Evolutionary conservation across 495 filamentous ascomycete genomes (phyloP).

Genomic region (Symbiotaphrina buchneri): DNA sequence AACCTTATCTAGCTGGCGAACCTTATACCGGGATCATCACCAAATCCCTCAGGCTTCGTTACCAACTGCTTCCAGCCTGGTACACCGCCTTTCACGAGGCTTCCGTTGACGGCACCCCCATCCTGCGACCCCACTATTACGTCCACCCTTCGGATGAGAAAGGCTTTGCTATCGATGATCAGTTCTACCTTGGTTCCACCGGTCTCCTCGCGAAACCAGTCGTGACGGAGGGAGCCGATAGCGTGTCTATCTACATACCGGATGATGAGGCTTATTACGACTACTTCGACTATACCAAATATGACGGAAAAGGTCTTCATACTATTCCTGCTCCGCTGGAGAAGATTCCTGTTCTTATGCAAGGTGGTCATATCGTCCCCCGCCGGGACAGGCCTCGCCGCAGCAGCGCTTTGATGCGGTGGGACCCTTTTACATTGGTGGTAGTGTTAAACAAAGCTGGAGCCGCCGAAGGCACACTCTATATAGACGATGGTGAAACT

Average conservation of each 20-base stretch:
- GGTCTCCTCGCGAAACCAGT: slow-evolving; percentile 82
- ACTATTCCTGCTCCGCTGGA: slow-evolving; percentile 58
- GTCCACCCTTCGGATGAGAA: slow-evolving; percentile 70
- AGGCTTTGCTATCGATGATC: slow-evolving; percentile 75
- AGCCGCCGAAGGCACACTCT: slow-evolving; percentile 60
- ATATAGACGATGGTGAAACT: slow-evolving; percentile 84
- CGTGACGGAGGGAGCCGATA: slow-evolving; percentile 44
- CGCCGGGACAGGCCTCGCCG: slow-evolving; percentile 72
- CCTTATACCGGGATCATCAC: slow-evolving; percentile 74
- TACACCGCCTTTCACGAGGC: slow-evolving; percentile 93
- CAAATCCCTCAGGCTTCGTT: slow-evolving; percentile 68
- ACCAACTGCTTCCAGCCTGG: slow-evolving; percentile 80
- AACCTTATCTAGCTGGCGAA: slow-evolving; percentile 74
- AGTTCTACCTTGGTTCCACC: slow-evolving; percentile 72
- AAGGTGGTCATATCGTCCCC: slow-evolving; percentile 76
- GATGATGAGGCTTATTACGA: slow-evolving; percentile 80
- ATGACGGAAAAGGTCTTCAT: slow-evolving; percentile 38
- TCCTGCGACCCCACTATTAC: slow-evolving; percentile 80
- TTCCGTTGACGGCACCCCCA: slow-evolving; percentile 57
- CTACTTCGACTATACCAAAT: slow-evolving; percentile 66
- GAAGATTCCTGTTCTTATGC: slow-evolving; percentile 73
- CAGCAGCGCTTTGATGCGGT: slow-evolving; percentile 72
- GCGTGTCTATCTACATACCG: slow-evolving; percentile 65
- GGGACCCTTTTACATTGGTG: slow-evolving; percentile 83
- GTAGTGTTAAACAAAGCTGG: slow-evolving; percentile 48